These are phyloP conservation scores for Lichtheimia corymbifera DNA, from an alignment of 371 early-diverging fungal genomes.

Conservation along the genomic window DNA sequence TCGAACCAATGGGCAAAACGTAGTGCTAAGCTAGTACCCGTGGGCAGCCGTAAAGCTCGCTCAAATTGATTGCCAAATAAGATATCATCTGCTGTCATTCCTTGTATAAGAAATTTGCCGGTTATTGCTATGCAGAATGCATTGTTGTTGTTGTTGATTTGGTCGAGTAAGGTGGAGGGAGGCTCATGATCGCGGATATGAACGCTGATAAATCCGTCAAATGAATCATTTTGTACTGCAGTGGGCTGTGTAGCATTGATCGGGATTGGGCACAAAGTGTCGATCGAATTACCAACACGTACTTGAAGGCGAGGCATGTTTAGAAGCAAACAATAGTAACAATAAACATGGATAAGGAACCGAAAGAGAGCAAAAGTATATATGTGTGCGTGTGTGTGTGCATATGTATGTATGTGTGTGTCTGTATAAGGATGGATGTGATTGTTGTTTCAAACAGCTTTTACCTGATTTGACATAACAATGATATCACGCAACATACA, in stretches of 20 bases:
- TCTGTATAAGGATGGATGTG: too few relatives aligned
- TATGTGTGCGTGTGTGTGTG: too few relatives aligned
- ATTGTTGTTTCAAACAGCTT: too few relatives aligned
- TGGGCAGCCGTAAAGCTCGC: constrained; percentile 66
- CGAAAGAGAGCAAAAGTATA: too few relatives aligned
- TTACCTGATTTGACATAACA: too few relatives aligned
- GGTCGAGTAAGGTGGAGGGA: constrained; percentile 58
- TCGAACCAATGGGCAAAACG: constrained; percentile 80
- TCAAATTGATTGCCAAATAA: constrained; percentile 84
- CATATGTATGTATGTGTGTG: too few relatives aligned
- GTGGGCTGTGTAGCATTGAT: constrained; percentile 68
- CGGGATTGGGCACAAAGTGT: constrained; percentile 51
- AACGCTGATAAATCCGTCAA: constrained; percentile 68
- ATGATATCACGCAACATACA: too few relatives aligned
- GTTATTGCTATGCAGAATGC: constrained; percentile 71
- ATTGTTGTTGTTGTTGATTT: constrained; percentile 32
- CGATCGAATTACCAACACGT: constrained; percentile 60
- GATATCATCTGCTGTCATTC: constrained; percentile 64
- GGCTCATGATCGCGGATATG: constrained; percentile 60
- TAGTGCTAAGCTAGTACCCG: constrained; percentile 71
- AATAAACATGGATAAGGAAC: too few relatives aligned
- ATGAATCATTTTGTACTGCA: constrained; percentile 62
- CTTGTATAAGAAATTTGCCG: constrained; percentile 68
- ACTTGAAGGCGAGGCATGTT: constrained; percentile 25
- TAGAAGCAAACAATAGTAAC: too few relatives aligned